Percentiles rank a stretch among this genome's conserved stretches.
These are phyloP conservation scores for Globisporangium viniferum DNA, from an alignment of 352 stramenopile species.

Conservation along the genomic window DNA sequence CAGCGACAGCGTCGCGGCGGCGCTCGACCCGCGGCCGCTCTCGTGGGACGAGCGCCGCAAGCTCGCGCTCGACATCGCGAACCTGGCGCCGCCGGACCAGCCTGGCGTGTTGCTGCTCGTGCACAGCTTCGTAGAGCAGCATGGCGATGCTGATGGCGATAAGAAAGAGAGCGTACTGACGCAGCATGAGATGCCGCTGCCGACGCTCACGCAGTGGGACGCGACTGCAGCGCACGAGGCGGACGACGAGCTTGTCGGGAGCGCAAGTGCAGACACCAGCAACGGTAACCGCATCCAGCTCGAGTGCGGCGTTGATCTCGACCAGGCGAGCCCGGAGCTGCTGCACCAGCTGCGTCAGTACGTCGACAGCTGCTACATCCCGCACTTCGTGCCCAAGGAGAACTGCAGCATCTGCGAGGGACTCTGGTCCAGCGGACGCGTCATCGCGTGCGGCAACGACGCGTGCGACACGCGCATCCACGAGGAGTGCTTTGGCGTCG, in stretches of 20 bases:
- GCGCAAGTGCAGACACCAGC: neutral
- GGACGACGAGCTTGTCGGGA: neutral
- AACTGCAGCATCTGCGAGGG: slow-evolving; percentile 82
- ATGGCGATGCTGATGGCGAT: slow-evolving; percentile 18
- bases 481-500: slow-evolving; percentile 80
- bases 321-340: slow-evolving; percentile 47
- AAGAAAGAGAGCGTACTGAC: neutral
- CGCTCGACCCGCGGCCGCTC: slow-evolving; percentile 13
- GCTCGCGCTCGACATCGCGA: slow-evolving; percentile 61
- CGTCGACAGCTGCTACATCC: slow-evolving; percentile 77
- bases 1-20: neutral
- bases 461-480: slow-evolving; percentile 63
- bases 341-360: slow-evolving; percentile 64
- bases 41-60: slow-evolving; percentile 71
- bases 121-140: slow-evolving; percentile 32
- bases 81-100: slow-evolving; percentile 64
- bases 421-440: slow-evolving; percentile 70
- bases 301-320: slow-evolving; percentile 62
- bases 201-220: slow-evolving; percentile 24
- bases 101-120: slow-evolving; percentile 63
- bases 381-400: slow-evolving; percentile 66
- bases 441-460: slow-evolving; percentile 72
- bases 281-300: slow-evolving; percentile 30
- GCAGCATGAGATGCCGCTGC: slow-evolving; percentile 8
- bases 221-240: slow-evolving; percentile 12